Base-by-base conservation (phyloP, 169 alveolate species). In the Toxoplasma gondii region DNA sequence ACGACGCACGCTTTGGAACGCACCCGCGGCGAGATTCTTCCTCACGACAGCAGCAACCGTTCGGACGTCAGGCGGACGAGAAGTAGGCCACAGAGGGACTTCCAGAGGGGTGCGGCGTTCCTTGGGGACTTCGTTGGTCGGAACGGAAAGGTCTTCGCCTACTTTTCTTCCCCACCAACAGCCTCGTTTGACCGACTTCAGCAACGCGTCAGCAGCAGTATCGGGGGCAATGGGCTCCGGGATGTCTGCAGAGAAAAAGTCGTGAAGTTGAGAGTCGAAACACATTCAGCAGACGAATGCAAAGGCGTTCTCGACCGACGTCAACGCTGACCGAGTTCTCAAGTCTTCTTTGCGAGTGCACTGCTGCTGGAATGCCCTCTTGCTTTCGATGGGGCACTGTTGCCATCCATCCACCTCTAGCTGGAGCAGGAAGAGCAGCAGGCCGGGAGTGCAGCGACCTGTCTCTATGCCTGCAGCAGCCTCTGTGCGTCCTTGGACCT, bases 111-210 rank as follows among this genome's bases (percentile, higher is more conserved):
- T 10, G 53, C 90, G 53, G n/a, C 90, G n/a, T 41, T 43, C 69
- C 67, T 44, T 82, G 24, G 93, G 93, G 16, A 90, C 93, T 31
- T n/a, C 53, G 45, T 90, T 90, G 27, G 93, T 90, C 27, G 93
- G 93, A 0, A 38, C 31, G 44, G 69, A 27, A 31, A 90, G 69
- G 43, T 64, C 93, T 45, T 90, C 93, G 39, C 88, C 88, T 5
- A 90, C 41, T 34, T 90, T 90, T 49, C 39, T 36, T 5, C 70
- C 93, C 93, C 93, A 90, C 93, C 93, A 90, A 74, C 93, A 90
- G 29, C 69, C 53, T 39, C 92, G 86, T 45, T n/a, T 36, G 86
- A 78, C 7, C 45, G 49, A 19, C 9, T n/a, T 2, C 49, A 78
- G 39, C 39, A 38, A 31, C 86, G 12, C 22, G 39, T 78, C 86